These are phyloP conservation scores for Bertia moriformis DNA, from an alignment of 2,329 filamentous ascomycete genomes.

Conservation along the genomic window DNA sequence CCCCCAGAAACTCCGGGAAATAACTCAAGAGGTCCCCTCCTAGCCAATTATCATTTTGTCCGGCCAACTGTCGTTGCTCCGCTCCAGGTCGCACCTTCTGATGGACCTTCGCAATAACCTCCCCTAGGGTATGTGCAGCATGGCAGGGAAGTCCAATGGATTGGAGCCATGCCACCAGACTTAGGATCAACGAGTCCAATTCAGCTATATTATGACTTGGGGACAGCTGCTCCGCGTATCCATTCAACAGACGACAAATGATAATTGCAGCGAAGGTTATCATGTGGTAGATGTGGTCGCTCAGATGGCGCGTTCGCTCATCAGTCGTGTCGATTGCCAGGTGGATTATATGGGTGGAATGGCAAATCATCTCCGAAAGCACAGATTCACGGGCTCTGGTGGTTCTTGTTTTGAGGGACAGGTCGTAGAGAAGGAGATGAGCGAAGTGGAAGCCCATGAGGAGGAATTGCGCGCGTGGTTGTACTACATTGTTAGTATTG, in stretches of 20 bases:
- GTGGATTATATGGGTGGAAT: constrained; percentile 21
- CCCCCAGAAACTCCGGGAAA: constrained; percentile 16
- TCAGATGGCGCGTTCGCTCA: constrained; percentile 25
- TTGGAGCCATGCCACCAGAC: constrained; percentile 21
- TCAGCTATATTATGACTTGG: constrained; percentile 13
- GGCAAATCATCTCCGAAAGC: constrained; percentile 22
- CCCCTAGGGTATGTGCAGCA: constrained; percentile 21
- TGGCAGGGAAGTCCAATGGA: constrained; percentile 24
- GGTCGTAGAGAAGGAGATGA: constrained; percentile 23
- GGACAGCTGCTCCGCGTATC: constrained; percentile 17
- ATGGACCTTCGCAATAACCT: constrained; percentile 18
- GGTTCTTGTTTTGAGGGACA: constrained; percentile 17
- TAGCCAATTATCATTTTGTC: too few species aligned
- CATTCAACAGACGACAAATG: constrained; percentile 18
- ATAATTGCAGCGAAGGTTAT: constrained; percentile 26
- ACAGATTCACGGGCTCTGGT: constrained; percentile 17
- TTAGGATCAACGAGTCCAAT: constrained; percentile 17
- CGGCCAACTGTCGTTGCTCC: constrained; percentile 4
- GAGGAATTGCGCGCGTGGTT: constrained; percentile 26
- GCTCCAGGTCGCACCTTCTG: constrained; percentile 17
- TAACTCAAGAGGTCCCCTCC: constrained; percentile 3
- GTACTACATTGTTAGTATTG: constrained; percentile 12
- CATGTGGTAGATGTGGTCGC: constrained; percentile 30
- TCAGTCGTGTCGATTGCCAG: constrained; percentile 25
- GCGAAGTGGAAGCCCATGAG: constrained; percentile 29